phyloP scores from a whole-genome alignment of 805 yeast genomes.

The Myxozyma vanderwaltii region DNA sequence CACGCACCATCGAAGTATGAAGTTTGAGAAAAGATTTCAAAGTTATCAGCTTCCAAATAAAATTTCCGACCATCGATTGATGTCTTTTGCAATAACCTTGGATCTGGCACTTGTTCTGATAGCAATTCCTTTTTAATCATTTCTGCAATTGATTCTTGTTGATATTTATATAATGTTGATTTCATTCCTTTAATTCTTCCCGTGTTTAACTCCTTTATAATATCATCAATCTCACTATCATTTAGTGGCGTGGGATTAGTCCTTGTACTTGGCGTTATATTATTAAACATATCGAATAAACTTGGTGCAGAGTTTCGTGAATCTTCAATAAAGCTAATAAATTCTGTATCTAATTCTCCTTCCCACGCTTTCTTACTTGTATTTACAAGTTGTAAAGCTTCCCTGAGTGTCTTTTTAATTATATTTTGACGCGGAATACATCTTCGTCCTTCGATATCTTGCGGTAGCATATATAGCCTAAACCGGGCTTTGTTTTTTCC shows the following conservation, averaged over 20 bases:
- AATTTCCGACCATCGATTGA: slow-evolving; percentile 17
- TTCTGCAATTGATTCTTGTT: slow-evolving; percentile 58
- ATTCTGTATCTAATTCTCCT: slow-evolving; percentile 14
- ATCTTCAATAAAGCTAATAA: slow-evolving; percentile 31
- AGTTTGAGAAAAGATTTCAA: slow-evolving; percentile 45
- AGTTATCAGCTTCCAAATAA: slow-evolving; percentile 46
- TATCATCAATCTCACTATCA: slow-evolving; percentile 33
- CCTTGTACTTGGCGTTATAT: slow-evolving; percentile 24
- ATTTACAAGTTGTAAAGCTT: slow-evolving; percentile 12
- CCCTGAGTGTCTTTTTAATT: slow-evolving; percentile 13
- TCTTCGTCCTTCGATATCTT: slow-evolving; percentile 30
- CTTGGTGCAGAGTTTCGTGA: slow-evolving; percentile 37
- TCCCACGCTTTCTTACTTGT: slow-evolving; percentile 22
- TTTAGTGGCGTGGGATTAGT: slow-evolving; percentile 24
- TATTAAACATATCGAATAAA: slow-evolving; percentile 32
- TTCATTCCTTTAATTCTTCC: slow-evolving; percentile 51
- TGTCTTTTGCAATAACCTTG: slow-evolving; percentile 45
- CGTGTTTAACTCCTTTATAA: slow-evolving; percentile 37
- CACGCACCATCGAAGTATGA: slow-evolving; percentile 52
- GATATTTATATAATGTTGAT: slow-evolving; percentile 58
- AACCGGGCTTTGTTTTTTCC: slow-evolving; percentile 32
- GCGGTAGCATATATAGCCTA: slow-evolving; percentile 18
- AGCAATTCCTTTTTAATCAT: slow-evolving; percentile 59
- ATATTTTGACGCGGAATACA: slow-evolving; percentile 13
- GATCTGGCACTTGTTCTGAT: slow-evolving; percentile 40